Evolutionary conservation across 306 rosid species (phyloP).

Genomic region (Gastrolobium villosum): DNA sequence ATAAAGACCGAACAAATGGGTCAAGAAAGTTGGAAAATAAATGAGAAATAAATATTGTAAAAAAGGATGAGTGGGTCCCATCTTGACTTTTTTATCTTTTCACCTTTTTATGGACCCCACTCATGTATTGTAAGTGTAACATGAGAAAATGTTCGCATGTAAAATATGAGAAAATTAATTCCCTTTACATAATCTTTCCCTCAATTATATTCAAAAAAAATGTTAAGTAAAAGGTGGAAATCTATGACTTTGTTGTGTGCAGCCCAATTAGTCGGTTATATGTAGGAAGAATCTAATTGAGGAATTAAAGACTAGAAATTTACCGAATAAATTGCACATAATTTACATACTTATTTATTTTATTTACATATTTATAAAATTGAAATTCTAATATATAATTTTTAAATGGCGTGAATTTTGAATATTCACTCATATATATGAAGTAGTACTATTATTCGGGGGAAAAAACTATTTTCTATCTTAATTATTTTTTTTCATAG

Average conservation of each 20-base stretch:
- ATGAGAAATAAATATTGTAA: neutral
- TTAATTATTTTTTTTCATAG: neutral
- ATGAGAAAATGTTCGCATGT: too few relatives aligned
- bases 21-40: conserved; percentile 20
- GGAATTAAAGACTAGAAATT: neutral
- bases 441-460: neutral
- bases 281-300: neutral
- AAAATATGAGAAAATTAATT: too few relatives aligned
- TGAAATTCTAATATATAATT: neutral
- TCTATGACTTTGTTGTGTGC: neutral
- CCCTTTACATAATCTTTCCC: neutral
- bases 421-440: too few relatives aligned
- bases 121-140: too few relatives aligned
- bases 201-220: neutral
- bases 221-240: neutral
- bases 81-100: too few relatives aligned
- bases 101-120: too few relatives aligned
- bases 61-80: neutral
- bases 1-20: neutral
- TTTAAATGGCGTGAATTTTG: too few relatives aligned
- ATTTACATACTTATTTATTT: neutral
- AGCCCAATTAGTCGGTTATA: neutral
- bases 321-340: neutral
- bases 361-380: neutral
- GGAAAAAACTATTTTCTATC: neutral